Conservation (phyloP, 192 early-diverging fungal species). For the Paraglomus brasilianum region DNA sequence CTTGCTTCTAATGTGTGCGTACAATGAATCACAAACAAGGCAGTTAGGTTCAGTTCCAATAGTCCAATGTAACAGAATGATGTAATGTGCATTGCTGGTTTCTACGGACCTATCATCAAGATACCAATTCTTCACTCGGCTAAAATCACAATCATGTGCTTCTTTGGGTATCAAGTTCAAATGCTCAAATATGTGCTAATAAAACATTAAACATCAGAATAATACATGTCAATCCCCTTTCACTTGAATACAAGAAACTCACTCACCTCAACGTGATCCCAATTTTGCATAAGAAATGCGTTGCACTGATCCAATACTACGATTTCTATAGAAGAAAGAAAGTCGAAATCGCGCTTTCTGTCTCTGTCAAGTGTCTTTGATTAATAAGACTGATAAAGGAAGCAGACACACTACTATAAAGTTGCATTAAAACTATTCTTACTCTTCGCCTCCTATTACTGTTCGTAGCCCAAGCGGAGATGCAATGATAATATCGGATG, state of each 20-base stretch:
- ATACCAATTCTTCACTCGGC: slow-evolving; percentile 80
- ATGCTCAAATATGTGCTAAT: slow-evolving; percentile 75
- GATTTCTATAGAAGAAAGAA: slow-evolving; percentile 89
- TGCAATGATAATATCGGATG: slow-evolving; percentile 86
- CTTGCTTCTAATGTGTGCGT: slow-evolving; percentile 49
- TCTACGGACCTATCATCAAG: slow-evolving; percentile 69
- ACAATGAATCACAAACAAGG: background rate
- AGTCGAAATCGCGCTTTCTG: slow-evolving; percentile 90
- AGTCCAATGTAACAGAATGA: background rate
- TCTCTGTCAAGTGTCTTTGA: slow-evolving; percentile 49
- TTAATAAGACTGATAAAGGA: too few species aligned
- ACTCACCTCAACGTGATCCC: slow-evolving; percentile 87
- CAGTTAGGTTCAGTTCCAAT: background rate
- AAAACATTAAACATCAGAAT: slow-evolving; percentile 4
- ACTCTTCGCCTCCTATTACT: slow-evolving; percentile 80
- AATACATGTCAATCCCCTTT: background rate
- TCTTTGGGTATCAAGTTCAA: slow-evolving; percentile 88
- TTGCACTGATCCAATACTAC: slow-evolving; percentile 86
- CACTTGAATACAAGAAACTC: background rate
- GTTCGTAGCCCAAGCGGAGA: slow-evolving; percentile 90
- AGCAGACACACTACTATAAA: background rate
- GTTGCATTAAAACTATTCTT: slow-evolving; percentile 9
- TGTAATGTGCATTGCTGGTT: background rate
- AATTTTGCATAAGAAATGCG: slow-evolving; percentile 95
- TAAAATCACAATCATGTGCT: slow-evolving; percentile 95